Conservation (phyloP, 495 filamentous ascomycete species). For the Aspergillus incahuasiensis region DNA sequence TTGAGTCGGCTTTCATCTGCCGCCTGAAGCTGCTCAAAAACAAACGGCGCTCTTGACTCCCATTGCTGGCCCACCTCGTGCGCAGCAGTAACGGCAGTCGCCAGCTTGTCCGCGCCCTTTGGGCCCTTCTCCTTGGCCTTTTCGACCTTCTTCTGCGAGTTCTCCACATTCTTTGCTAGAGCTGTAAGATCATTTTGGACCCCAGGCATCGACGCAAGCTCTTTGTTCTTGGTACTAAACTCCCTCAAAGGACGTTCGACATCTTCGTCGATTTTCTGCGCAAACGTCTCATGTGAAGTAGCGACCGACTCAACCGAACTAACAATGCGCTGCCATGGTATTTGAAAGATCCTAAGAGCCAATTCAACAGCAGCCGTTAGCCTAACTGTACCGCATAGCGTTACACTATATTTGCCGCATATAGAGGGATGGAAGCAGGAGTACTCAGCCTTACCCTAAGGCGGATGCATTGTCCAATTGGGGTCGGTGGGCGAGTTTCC, state of each 20-base stretch:
- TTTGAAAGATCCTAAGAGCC: constrained; percentile 69
- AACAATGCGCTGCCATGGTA: constrained; percentile 90
- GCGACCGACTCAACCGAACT: constrained; percentile 74
- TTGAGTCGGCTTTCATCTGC: constrained; percentile 87
- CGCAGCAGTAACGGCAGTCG: constrained; percentile 66
- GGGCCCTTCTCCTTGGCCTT: constrained; percentile 77
- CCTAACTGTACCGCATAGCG: background rate
- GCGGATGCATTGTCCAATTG: constrained; percentile 70
- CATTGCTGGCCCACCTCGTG: constrained; percentile 79
- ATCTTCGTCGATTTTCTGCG: constrained; percentile 82
- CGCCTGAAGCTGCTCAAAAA: constrained; percentile 91
- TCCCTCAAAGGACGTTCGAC: constrained; percentile 81
- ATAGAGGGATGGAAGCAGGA: background rate
- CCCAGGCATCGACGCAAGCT: constrained; percentile 78
- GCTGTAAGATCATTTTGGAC: constrained; percentile 75
- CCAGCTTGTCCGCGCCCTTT: constrained; percentile 76
- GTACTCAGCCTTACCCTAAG: constrained; percentile 62
- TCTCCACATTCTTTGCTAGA: constrained; percentile 80
- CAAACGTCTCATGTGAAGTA: constrained; percentile 76
- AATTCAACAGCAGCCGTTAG: background rate
- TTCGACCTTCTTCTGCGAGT: constrained; percentile 79
- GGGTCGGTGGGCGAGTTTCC: constrained; percentile 68
- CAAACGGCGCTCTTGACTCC: constrained; percentile 92
- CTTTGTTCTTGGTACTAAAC: constrained; percentile 64
- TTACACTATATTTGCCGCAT: background rate